Base-by-base conservation (phyloP, 2,329 filamentous ascomycete genomes). In the Teratosphaeria destructans region DNA sequence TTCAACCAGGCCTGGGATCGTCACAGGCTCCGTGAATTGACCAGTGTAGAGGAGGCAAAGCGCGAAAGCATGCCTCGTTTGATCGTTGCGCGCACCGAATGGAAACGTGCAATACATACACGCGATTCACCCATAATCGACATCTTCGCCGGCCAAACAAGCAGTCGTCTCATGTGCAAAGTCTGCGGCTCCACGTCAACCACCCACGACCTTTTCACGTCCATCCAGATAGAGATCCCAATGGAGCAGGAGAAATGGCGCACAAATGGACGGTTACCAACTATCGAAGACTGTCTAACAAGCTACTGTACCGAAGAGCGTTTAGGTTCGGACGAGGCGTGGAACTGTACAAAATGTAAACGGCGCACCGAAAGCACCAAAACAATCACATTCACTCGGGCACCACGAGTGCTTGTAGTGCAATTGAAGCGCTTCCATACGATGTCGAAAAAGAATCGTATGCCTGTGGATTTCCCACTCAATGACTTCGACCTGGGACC, bases 381-480 rank as follows among this genome's bases (percentile, higher is more conserved):
- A 68, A 84, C 85, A 62, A 84, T 88, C 60, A 87, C 84, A 55
- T 83, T 95, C 60, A 91, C 87, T 8, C 85, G 90, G 7, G 84
- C 91, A 32, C 91, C 93, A 0, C 85, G 89, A 57, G 84, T 91
- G 59, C 79, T 96, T 7, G 88, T 91, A 59, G 77, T 96, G 19
- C 84, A 87, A 63, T 85, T 95, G 73, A 88, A 89, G 68, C 84
- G 86, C 3, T 88, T 87, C 72, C 23, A 32, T 14, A 16, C 11
- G 7, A 14, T 10, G 34, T 8, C 29, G 37, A 35, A 75, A 80
- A 96, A 95, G 75, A 82, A 88, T 58, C 82, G 84, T 64, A 87
- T 83, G 0, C 83, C 82, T 1, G 84, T 95, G 56, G 81, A 85
- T 11, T 96, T 95, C 71, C 89, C 90, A 5, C 80, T 95, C 3